These are phyloP conservation scores for Salvia splendens DNA, from an alignment of 257 asterid genomes.

Conservation along the genomic window DNA sequence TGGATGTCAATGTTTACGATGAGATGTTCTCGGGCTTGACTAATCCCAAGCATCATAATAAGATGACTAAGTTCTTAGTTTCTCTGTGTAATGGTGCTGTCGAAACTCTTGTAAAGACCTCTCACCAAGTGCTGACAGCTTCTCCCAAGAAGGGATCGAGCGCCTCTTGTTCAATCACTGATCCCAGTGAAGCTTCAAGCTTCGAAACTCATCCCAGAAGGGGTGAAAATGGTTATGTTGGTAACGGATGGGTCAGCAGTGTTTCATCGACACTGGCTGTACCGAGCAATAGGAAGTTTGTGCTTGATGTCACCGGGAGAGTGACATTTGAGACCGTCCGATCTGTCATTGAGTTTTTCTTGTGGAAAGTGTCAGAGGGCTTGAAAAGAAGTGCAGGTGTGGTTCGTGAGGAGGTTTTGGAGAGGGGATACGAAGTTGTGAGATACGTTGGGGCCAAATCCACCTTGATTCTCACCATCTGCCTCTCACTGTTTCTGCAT, in stretches of 20 bases:
- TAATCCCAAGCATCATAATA: slow-evolving; percentile 80
- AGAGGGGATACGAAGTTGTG: slow-evolving; percentile 74
- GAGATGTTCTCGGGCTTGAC: slow-evolving; percentile 86
- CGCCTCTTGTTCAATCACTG: slow-evolving; percentile 38
- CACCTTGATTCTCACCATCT: slow-evolving; percentile 67
- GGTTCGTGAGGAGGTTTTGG: slow-evolving; percentile 64
- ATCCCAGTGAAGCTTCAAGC: slow-evolving; percentile 40
- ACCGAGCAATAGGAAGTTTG: slow-evolving; percentile 77
- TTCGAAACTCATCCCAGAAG: slow-evolving; percentile 35
- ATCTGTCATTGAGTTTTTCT: slow-evolving; percentile 63
- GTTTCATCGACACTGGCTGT: slow-evolving; percentile 81
- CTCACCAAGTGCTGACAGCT: slow-evolving; percentile 77
- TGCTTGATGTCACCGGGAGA: slow-evolving; percentile 89
- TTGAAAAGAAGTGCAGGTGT: slow-evolving; percentile 61
- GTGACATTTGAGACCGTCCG: slow-evolving; percentile 86
- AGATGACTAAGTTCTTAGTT: slow-evolving; percentile 62
- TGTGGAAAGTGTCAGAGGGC: slow-evolving; percentile 61
- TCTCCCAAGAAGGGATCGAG: slow-evolving; percentile 38
- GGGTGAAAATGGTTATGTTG: slow-evolving; percentile 36
- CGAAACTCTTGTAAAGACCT: slow-evolving; percentile 85
- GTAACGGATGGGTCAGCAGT: slow-evolving; percentile 68
- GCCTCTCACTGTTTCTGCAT: slow-evolving; percentile 68
- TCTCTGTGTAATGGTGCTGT: slow-evolving; percentile 90
- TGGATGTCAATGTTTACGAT: slow-evolving; percentile 79
- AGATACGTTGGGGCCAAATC: slow-evolving; percentile 72